phyloP scores from a whole-genome alignment of 83 land plant species.

The Diphasiastrum complanatum region DNA sequence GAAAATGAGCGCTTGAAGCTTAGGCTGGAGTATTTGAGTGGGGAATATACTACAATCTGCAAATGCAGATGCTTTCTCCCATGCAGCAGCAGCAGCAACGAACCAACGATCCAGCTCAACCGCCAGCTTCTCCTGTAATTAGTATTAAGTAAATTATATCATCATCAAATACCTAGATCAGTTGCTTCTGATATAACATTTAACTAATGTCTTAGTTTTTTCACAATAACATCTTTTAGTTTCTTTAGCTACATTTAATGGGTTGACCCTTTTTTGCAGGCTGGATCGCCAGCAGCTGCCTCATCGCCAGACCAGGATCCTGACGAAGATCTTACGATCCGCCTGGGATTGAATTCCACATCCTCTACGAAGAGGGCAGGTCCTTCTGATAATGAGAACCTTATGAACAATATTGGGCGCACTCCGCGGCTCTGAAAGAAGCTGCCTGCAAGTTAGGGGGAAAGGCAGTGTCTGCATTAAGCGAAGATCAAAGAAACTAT shows the following conservation, averaged over 20 bases:
- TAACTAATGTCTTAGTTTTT: too few species aligned
- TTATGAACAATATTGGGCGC: background rate
- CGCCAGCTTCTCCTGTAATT: background rate
- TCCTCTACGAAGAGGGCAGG: background rate
- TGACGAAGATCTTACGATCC: too few species aligned
- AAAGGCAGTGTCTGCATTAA: background rate
- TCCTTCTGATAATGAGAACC: background rate
- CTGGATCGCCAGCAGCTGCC: background rate
- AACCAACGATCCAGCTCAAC: background rate
- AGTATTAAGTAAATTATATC: background rate
- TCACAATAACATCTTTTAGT: too few species aligned
- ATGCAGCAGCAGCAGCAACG: constrained; percentile 18
- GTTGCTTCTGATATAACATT: too few species aligned
- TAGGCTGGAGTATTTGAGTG: constrained; percentile 12
- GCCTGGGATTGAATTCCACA: background rate
- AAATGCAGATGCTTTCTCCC: constrained; percentile 13
- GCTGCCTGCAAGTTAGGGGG: background rate
- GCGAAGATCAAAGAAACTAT: background rate
- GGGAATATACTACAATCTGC: constrained; percentile 20
- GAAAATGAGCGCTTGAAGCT: constrained; percentile 15
- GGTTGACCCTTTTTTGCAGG: background rate
- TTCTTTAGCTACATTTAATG: background rate
- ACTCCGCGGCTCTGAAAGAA: too few species aligned
- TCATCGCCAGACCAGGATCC: background rate
- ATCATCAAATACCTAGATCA: too few species aligned